Percentiles rank a stretch among this genome's conserved stretches.
phyloP scores from a whole-genome alignment of 495 filamentous ascomycete genomes.

The Lasiosphaeria miniovina region DNA sequence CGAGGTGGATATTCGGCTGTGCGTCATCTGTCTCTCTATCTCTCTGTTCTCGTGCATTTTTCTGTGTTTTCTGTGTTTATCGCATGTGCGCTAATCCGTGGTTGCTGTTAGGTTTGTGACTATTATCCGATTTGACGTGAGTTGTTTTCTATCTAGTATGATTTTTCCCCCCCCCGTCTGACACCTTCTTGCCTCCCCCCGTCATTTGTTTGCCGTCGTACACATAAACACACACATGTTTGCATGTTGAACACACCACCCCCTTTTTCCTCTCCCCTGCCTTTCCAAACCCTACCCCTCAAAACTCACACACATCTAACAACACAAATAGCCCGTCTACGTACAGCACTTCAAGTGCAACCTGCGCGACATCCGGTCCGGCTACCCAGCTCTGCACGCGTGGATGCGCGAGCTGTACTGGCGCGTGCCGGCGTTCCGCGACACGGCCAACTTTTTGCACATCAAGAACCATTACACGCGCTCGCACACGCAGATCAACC shows the following conservation, averaged over 20 bases:
- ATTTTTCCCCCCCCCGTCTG: background rate
- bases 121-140: slow-evolving; percentile 64
- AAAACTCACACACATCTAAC: background rate
- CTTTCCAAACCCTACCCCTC: background rate
- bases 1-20: slow-evolving; percentile 65
- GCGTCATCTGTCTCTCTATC: background rate
- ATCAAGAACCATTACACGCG: slow-evolving; percentile 56
- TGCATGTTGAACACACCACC: no score
- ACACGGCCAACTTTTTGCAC: slow-evolving; percentile 66
- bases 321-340: slow-evolving; percentile 49
- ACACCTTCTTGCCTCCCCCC: no score
- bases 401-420: slow-evolving; percentile 74
- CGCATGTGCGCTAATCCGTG: background rate
- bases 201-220: no score
- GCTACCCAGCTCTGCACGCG: slow-evolving; percentile 64
- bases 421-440: slow-evolving; percentile 63
- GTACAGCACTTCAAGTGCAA: slow-evolving; percentile 69
- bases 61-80: no score
- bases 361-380: slow-evolving; percentile 63
- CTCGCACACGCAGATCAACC: slow-evolving; percentile 58
- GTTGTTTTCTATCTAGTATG: slow-evolving; percentile 2
- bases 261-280: background rate
- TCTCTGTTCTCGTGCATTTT: background rate
- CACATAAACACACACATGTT: no score
- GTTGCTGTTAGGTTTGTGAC: slow-evolving; percentile 48